A percentile compares a stretch with the other conserved stretches of the same genome.
Conservation (phyloP, 345 rosid species). For the Nephelium lappaceum region DNA sequence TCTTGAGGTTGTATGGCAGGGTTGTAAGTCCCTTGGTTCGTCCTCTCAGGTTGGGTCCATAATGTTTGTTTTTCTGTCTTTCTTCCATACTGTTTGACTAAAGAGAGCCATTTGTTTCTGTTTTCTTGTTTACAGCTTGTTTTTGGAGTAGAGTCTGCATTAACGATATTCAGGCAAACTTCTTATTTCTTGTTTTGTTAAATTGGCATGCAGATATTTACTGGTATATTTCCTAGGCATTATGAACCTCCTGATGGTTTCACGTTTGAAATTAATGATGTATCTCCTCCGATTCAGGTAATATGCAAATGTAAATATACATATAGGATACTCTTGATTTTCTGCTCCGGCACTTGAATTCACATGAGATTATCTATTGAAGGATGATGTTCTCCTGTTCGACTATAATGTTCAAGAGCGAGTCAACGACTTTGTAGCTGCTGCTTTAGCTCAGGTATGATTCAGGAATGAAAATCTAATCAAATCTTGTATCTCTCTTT, state of each 20-base stretch:
- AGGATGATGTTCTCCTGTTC: conserved; percentile 84
- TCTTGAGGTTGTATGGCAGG: conserved; percentile 93
- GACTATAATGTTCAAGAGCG: conserved; percentile 93
- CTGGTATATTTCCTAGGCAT: conserved; percentile 89
- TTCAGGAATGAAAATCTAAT: conserved; percentile 6
- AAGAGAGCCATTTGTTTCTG: not conserved
- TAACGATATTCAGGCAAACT: conserved; percentile 2
- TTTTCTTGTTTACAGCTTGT: conserved; percentile 2
- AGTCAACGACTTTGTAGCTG: conserved; percentile 81
- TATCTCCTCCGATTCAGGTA: conserved; percentile 91
- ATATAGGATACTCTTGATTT: conserved; percentile 16
- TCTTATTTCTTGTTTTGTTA: conserved; percentile 4
- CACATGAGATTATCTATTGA: conserved; percentile 26
- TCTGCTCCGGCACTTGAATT: conserved; percentile 21
- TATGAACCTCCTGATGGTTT: conserved; percentile 97
- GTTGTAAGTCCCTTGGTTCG: conserved; percentile 87
- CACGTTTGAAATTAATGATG: conserved; percentile 81
- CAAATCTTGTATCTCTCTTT: not conserved
- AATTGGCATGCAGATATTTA: conserved; percentile 62
- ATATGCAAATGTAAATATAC: conserved; percentile 16
- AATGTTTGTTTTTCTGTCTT: conserved; percentile 13
- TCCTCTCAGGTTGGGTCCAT: conserved; percentile 71
- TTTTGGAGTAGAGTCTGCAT: not conserved
- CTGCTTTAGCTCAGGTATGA: conserved; percentile 80
- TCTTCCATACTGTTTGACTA: conserved; percentile 16